Percentiles rank a stretch among this genome's conserved stretches.
phyloP scores from a whole-genome alignment of 345 rosid genomes.

The Melaleuca alternifolia region DNA sequence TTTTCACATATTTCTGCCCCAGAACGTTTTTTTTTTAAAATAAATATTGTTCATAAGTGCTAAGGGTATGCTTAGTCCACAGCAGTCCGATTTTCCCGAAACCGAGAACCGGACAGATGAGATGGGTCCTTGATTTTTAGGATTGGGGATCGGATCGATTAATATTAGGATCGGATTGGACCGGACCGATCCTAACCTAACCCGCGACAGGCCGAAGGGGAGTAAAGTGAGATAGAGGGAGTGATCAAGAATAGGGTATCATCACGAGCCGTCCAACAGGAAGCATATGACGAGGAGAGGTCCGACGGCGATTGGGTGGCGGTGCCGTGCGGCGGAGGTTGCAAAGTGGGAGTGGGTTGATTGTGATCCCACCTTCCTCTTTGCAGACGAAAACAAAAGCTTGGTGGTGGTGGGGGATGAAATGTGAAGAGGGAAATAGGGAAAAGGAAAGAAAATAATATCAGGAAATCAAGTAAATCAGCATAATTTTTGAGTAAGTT shows the following conservation, averaged over 20 bases:
- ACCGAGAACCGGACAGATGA: no score
- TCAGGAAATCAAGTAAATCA: neutral
- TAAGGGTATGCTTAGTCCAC: no score
- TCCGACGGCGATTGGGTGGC: neutral
- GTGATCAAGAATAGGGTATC: neutral
- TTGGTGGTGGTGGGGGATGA: neutral
- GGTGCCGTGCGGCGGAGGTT: neutral
- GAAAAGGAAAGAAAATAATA: no score
- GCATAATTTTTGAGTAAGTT: neutral
- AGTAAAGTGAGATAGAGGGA: neutral
- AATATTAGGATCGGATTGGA: no score
- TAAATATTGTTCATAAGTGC: no score
- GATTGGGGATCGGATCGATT: no score
- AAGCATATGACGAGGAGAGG: neutral
- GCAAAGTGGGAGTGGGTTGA: neutral
- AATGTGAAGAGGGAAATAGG: no score
- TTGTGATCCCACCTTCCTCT: neutral
- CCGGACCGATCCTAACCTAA: no score
- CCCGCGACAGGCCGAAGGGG: accelerated
- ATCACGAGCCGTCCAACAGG: neutral
- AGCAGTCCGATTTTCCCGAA: no score
- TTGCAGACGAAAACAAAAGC: neutral
- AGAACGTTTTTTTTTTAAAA: no score
- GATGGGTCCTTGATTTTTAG: no score
- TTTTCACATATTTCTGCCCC: neutral